Conservation (phyloP, 2,329 filamentous ascomycete genomes). For the Colletotrichum tofieldiae region DNA sequence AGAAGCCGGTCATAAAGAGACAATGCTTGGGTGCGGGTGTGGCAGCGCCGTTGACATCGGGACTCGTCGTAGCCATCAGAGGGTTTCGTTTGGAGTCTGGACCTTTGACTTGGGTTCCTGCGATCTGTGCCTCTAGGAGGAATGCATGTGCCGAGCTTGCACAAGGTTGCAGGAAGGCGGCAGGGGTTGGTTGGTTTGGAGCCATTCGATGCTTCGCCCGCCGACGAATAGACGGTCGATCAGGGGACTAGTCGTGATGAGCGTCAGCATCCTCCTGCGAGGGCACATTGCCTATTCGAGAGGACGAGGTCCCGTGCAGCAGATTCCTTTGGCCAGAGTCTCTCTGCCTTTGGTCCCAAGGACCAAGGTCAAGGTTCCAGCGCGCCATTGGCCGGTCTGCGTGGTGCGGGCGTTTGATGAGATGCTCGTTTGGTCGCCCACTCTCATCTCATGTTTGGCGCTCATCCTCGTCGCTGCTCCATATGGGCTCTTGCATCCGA, state of each 20-base stretch:
- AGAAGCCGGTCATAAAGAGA: background rate
- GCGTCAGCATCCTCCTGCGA: conserved; percentile 28
- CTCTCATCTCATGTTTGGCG: conserved; percentile 25
- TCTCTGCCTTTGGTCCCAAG: background rate
- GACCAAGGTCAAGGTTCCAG: background rate
- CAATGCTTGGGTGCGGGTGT: conserved; percentile 1
- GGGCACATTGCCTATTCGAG: conserved; percentile 19
- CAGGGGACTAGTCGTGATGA: conserved; percentile 5
- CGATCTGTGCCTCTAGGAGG: conserved; percentile 1
- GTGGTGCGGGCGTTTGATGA: conserved; percentile 32
- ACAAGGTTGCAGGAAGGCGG: conserved; percentile 1
- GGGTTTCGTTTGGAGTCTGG: background rate
- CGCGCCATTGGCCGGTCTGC: background rate
- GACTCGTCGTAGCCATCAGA: background rate
- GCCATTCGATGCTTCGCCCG: conserved; percentile 7
- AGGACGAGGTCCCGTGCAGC: background rate
- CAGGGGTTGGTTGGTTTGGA: conserved; percentile 6
- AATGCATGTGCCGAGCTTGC: conserved; percentile 31
- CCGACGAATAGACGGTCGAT: conserved; percentile 20
- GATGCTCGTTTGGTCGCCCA: conserved; percentile 17
- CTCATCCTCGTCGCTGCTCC: conserved; percentile 7
- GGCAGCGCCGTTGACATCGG: conserved; percentile 9
- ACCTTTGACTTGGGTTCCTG: background rate
- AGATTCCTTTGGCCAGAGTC: background rate
- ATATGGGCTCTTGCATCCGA: conserved; percentile 24